Conservation (phyloP, 345 rosid genomes). For the Ricinus communis region DNA sequence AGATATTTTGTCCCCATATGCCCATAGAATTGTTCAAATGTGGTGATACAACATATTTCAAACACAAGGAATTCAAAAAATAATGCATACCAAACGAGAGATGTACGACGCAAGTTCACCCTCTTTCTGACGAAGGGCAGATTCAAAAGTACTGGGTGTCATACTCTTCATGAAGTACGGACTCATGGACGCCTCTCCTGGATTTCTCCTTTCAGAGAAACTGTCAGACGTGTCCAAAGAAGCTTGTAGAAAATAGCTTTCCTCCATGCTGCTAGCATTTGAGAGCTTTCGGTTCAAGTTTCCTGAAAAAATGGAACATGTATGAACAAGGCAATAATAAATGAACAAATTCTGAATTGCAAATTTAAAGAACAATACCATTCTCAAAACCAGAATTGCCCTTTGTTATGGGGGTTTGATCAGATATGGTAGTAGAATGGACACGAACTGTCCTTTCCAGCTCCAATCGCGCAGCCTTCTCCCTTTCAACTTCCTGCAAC, state of each 20-base stretch:
- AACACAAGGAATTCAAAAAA: constrained; percentile 1
- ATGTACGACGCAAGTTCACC: constrained; percentile 96
- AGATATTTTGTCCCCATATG: not conserved
- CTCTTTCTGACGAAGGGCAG: constrained; percentile 97
- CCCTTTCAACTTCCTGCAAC: constrained; percentile 83
- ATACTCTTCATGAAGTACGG: constrained; percentile 91
- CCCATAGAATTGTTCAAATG: not conserved
- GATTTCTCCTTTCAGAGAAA: constrained; percentile 68
- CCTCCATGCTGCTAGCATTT: constrained; percentile 92
- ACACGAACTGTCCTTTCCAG: constrained; percentile 68
- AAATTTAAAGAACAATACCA: constrained; percentile 47
- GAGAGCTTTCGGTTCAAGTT: constrained; percentile 71
- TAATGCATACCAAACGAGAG: constrained; percentile 83
- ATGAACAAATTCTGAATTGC: constrained; percentile 18
- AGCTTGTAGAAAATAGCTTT: constrained; percentile 91
- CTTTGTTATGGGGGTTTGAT: constrained; percentile 54
- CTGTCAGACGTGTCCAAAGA: constrained; percentile 85
- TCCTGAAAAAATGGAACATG: constrained; percentile 42
- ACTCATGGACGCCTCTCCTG: constrained; percentile 62
- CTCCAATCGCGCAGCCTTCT: constrained; percentile 79
- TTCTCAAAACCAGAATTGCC: constrained; percentile 63
- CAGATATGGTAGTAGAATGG: constrained; percentile 53
- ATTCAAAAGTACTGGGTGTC: constrained; percentile 89
- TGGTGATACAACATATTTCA: not conserved
- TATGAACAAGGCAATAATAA: constrained; percentile 12